Evolutionary conservation across 768 basidiomycete species (phyloP), one percentile per base, ranked within the genome.

Genomic region (Lactifluus echinatus): DNA sequence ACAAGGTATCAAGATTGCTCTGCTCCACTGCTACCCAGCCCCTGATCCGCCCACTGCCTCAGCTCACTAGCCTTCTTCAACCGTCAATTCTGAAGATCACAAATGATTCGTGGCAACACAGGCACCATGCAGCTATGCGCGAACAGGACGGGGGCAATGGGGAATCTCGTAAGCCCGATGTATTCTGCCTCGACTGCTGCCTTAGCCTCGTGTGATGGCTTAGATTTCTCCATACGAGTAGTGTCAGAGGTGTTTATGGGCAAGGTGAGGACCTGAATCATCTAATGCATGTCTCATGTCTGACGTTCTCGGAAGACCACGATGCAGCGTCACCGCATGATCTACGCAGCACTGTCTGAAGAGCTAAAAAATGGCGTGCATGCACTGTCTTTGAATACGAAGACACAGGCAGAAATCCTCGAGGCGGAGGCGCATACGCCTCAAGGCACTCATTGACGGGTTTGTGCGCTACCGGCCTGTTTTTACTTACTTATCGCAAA

Each of bases 71-170:
- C 43, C 72, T 81, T 49, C 75, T 93, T 53, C 73, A 75, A 64
- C 89, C 90, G 19, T 70, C 77, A 53, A 74, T 76, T 64, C 74
- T 93, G 66, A 75, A 67, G 53, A 84, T 93, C 67, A 76, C 76
- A 34, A 93, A 93, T 71, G 86, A 93, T 66, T 92, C 90, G 51
- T 84, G 82, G 80, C 77, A 87, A 72, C 90, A 93, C 71, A 80
- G 86, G 66, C 86, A 92, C 73, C 90, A 93, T 72, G 78, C 79
- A 55, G 76, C 90, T 46, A 93, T 93, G 90, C 79, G 79, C 67
- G 83, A 76, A 43, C 75, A 81, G 69, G 80, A 77, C 54, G 82
- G 79, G 62, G 80, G 78, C 43, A 82, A 76, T 66, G 84, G 83
- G 56, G 90, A 92, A 76, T 88, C 91, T 47, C 90, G 90, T 93